Base-by-base conservation (phyloP, 169 alveolate genomes). In the Plasmodium knowlesi region DNA sequence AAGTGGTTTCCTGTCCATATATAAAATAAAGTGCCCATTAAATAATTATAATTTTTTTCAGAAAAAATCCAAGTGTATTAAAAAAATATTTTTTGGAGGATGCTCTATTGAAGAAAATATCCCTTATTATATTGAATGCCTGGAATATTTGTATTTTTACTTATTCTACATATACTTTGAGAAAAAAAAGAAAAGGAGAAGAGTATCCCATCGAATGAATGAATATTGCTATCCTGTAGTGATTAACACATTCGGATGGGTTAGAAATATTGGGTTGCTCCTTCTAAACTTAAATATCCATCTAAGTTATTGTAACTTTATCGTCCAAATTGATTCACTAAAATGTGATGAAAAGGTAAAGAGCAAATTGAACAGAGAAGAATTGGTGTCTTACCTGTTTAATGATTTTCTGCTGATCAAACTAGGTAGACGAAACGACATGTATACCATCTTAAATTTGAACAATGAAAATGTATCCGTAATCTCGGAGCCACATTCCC, bases 161-260 rank as follows among this genome's bases (percentile, higher is more conserved):
- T 76, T 86, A 53, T 86, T 74, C 43, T 6, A 16, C 37, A 83
- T 22, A 14, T 86, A 86, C 80, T 86, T 86, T 37, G 80, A 86
- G 28, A 57, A 57, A n/a, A 82, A 86, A 3, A 53, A 34, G 32
- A 22, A 14, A 14, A 84, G 46, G 9, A 84, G 32, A 41, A 78
- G 39, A 74, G 46, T 50, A 57, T 2, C 50, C 67, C 41, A 39
- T 41, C 67, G 34, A 61, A 22, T 41, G 72, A 25, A 30, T 1
- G 8, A 6, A 8, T 76, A 41, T 41, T 32, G 32, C 39, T 86
- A 74, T 30, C 93, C 93, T 32, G n/a, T 86, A 10, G 70, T 86
- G 57, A 78, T 86, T 76, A 86, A 86, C 73, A 86, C 86, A n/a
- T 86, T 86, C 43, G 93, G 93, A 22, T 86, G 93, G 93, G 25